Conservation (phyloP, 345 rosid genomes). For the Hypericum androsaemum region DNA sequence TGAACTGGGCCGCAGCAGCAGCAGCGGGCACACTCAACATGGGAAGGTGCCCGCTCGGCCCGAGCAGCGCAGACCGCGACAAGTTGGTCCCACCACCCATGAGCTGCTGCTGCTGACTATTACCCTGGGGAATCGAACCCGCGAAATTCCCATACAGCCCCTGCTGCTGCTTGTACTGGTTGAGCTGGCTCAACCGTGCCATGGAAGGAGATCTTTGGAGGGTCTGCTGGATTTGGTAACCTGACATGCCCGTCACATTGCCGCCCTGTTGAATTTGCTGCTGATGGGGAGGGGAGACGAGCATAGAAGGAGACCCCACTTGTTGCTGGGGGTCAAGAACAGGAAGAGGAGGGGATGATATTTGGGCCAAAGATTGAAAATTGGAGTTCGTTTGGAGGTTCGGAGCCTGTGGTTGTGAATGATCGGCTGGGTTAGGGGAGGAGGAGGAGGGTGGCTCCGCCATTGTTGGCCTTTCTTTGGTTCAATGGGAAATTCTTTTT, state of each 20-base stretch:
- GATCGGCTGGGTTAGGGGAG: conserved; percentile 14
- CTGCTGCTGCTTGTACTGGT: conserved; percentile 36
- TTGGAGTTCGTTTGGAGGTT: conserved; percentile 1
- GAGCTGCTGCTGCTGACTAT: too few relatives aligned
- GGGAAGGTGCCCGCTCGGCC: conserved; percentile 71
- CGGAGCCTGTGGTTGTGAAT: conserved; percentile 4
- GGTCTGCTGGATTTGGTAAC: conserved; percentile 47
- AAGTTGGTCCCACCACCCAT: conserved; percentile 35
- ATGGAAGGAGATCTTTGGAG: conserved; percentile 70
- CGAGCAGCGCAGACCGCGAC: conserved; percentile 45
- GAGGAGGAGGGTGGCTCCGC: conserved; percentile 11
- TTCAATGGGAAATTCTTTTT: not conserved
- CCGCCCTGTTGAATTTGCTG: too few relatives aligned
- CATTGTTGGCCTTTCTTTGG: conserved; percentile 6
- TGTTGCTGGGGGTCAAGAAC: too few relatives aligned
- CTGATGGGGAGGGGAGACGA: not conserved
- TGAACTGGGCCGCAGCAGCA: conserved; percentile 52
- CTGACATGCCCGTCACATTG: conserved; percentile 40
- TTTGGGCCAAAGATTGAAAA: too few relatives aligned
- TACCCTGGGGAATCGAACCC: too few relatives aligned
- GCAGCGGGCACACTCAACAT: conserved; percentile 41
- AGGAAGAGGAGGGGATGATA: too few relatives aligned
- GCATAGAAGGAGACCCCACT: not conserved
- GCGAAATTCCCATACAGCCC: conserved; percentile 42
- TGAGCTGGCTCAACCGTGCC: conserved; percentile 44